Evolutionary conservation across 345 rosid genomes (phyloP).

Genomic region (thale cress (Arabidopsis thaliana)): DNA sequence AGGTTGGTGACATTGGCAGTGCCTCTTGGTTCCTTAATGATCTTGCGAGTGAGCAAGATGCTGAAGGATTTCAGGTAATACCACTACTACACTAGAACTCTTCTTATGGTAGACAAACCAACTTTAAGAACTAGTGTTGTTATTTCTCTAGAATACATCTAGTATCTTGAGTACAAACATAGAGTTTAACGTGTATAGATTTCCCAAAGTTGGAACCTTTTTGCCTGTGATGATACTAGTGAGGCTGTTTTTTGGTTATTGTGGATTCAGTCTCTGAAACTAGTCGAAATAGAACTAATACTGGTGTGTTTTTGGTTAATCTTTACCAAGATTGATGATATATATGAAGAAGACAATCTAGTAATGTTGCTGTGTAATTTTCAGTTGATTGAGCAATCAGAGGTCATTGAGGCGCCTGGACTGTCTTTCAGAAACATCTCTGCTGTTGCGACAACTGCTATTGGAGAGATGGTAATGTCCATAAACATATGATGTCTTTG

Average conservation of each 20-base stretch:
- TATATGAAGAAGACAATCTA: neutral
- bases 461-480: conserved; percentile 77
- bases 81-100: neutral
- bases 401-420: conserved; percentile 59
- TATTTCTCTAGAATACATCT: neutral
- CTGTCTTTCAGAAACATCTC: conserved; percentile 55
- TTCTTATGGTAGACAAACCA: neutral
- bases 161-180: neutral
- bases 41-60: conserved; percentile 75
- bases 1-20: conserved; percentile 63
- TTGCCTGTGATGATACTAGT: neutral
- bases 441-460: conserved; percentile 59
- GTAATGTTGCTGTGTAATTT: conserved; percentile 7
- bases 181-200: conserved; percentile 4
- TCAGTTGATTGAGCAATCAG: conserved; percentile 77
- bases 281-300: neutral
- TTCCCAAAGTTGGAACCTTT: conserved; percentile 2
- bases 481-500: neutral
- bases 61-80: conserved; percentile 68
- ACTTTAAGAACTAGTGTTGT: neutral
- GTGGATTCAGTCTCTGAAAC: neutral
- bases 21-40: conserved; percentile 81
- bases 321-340: neutral
- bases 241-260: neutral
- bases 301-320: neutral